These are phyloP conservation scores for Dioscorea zingiberensis DNA, from an alignment of 106 monocot species.

Conservation along the genomic window DNA sequence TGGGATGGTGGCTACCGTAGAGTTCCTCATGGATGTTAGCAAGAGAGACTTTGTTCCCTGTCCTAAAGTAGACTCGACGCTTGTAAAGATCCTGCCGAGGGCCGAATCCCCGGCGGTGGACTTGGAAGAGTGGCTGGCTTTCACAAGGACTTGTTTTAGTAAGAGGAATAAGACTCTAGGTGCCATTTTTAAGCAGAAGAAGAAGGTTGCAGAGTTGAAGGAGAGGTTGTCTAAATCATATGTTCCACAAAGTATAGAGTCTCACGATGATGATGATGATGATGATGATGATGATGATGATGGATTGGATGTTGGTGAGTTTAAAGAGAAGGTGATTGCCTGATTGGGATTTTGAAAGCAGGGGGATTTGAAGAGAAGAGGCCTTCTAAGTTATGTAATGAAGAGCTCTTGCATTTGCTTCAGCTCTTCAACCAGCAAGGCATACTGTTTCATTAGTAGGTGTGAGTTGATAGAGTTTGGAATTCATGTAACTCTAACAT, in stretches of 20 bases:
- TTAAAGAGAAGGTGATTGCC: slow-evolving; percentile 68
- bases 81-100: slow-evolving; percentile 59
- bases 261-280: neutral
- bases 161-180: slow-evolving; percentile 88
- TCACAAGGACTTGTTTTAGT: slow-evolving; percentile 61
- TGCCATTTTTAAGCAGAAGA: slow-evolving; percentile 91
- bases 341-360: slow-evolving; percentile 36
- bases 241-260: neutral
- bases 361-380: slow-evolving; percentile 56
- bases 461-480: neutral
- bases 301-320: slow-evolving; percentile 15
- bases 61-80: slow-evolving; percentile 78
- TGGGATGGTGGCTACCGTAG: slow-evolving; percentile 47
- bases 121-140: slow-evolving; percentile 78
- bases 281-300: slow-evolving; percentile 7
- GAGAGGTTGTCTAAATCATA: slow-evolving; percentile 6
- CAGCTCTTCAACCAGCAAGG: slow-evolving; percentile 64
- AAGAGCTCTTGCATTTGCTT: slow-evolving; percentile 63
- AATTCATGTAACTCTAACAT: neutral
- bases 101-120: slow-evolving; percentile 29
- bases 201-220: slow-evolving; percentile 42
- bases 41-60: slow-evolving; percentile 75
- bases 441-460: slow-evolving; percentile 40
- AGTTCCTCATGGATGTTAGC: slow-evolving; percentile 71
- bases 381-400: slow-evolving; percentile 64